Evolutionary conservation across 1,284 basidiomycete genomes (phyloP), one percentile per base, ranked within the genome.

Genomic region (Peniophora sp.): DNA sequence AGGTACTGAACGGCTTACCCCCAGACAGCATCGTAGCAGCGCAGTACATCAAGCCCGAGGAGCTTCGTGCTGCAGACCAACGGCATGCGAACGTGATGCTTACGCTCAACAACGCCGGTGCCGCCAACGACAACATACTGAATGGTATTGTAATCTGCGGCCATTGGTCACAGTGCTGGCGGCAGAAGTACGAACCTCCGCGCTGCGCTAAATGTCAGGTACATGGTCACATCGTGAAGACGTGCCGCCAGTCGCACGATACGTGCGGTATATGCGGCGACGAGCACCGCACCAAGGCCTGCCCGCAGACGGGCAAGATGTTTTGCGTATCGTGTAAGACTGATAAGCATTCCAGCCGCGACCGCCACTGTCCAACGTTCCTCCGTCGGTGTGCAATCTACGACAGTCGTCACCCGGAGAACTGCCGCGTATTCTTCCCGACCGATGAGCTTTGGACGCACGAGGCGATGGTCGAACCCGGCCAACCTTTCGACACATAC

Each of bases 161-260:
- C 27, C 27, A 32, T 12, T 32, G 27, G 27, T 32, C 27, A 5
- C 27, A 32, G 27, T 32, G 27, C 12, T 32, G 27, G 27, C 27
- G 27, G 27, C 27, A 32, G 27, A 34, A 39, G 23, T 41, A 35
- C 22, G 55, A 56, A 38, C 53, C 53, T 5, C 17, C 47, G 1
- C 46, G 51, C 10, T 56, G 55, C 46, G 20, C 54, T 12, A 52
- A 49, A 14, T 56, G 55, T 43, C 53, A 54, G 16, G 45, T 20
- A 14, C 45, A 34, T 1, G 49, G 48, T 6, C 55, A 56, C 36
- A 24, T 50, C 2, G 52, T 48, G 3, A 19, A 9, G 1, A 35
- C 45, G 9, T 56, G 55, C 27, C n/a, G 24, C 3, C 3, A 5
- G 1, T 16, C 14, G 1, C 8, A 17, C 12, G 43, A 50, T 17